Conservation (phyloP, 345 rosid species). For the Sonneratia alba region DNA sequence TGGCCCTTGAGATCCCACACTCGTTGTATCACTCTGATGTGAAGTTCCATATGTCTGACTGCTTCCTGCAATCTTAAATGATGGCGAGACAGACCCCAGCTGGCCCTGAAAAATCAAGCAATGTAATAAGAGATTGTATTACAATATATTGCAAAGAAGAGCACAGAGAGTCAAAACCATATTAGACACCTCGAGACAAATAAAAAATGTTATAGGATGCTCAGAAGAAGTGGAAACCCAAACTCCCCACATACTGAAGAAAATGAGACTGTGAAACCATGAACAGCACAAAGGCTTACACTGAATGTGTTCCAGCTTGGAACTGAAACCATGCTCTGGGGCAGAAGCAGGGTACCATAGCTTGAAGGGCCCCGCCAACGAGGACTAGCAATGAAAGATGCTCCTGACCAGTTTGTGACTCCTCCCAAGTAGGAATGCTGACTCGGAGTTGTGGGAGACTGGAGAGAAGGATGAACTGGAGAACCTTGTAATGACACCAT, state of each 20-base stretch:
- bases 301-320: slow-evolving; percentile 90
- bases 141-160: slow-evolving; percentile 12
- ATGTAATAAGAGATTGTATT: slow-evolving; percentile 8
- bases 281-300: slow-evolving; percentile 33
- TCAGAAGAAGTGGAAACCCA: not conserved
- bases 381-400: slow-evolving; percentile 83
- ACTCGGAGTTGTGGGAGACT: slow-evolving; percentile 60
- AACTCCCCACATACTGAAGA: not conserved
- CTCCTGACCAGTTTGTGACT: slow-evolving; percentile 69
- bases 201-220: not conserved
- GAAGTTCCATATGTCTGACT: slow-evolving; percentile 51
- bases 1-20: slow-evolving; percentile 50
- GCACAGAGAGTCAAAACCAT: not conserved
- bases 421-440: slow-evolving; percentile 72
- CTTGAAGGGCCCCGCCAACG: slow-evolving; percentile 95
- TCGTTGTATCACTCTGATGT: slow-evolving; percentile 45
- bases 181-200: too few species aligned
- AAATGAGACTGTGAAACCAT: not conserved
- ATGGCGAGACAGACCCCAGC: slow-evolving; percentile 73
- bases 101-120: slow-evolving; percentile 51
- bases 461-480: slow-evolving; percentile 61
- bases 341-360: slow-evolving; percentile 65
- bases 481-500: slow-evolving; percentile 70
- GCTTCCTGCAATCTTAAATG: slow-evolving; percentile 43
- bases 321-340: slow-evolving; percentile 85